Base-by-base conservation (phyloP, 768 basidiomycete species). In the Pleurotus cornucopiae region DNA sequence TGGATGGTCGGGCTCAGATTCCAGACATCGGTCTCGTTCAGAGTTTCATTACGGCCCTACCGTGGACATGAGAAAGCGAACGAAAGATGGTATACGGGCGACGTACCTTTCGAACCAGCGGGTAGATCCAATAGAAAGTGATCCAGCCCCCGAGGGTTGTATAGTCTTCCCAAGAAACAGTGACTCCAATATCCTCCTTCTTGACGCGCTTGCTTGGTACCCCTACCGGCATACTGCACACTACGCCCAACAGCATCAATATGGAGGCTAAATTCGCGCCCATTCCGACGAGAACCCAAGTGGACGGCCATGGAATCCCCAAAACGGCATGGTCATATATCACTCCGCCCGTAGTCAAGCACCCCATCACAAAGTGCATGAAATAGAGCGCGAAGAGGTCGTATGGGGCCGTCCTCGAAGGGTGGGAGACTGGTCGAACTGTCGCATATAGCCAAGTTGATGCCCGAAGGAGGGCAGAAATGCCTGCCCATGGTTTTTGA, bases 21-120 rank as follows among this genome's bases (percentile, higher is more conserved):
- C 86, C 87, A 90, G 1, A 92, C 81, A 55, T 91, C 88, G 1
- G 76, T 70, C 63, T 92, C 89, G 46, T 83, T 77, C 46, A 93
- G 73, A 1, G 85, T 89, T 3, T 72, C 74, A 54, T 73, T 56
- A 37, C 76, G 68, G 20, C 83, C 83, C 74, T 77, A 56, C 2
- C 45, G 18, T 41, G 7, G 5, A 3, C n/a, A 2, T 23, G 40
- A 7, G 7, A 38, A 2, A 6, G 5, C 40, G 25, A 18, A 55
- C 1, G 18, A 39, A 7, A 11, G 13, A 30, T 20, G 23, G 40
- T 6, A 54, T 30, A 34, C 3, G 9, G 30, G 1, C 21, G 48
- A 64, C 72, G 21, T 58, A 81, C 76, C 2, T 74, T 76, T 62
- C 70, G 67, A 43, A 91, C 73, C 3, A 90, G 75, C 2, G 87